Evolutionary conservation across 169 alveolate genomes (phyloP).

Genomic region (Haemoproteus tartakovskyi): DNA sequence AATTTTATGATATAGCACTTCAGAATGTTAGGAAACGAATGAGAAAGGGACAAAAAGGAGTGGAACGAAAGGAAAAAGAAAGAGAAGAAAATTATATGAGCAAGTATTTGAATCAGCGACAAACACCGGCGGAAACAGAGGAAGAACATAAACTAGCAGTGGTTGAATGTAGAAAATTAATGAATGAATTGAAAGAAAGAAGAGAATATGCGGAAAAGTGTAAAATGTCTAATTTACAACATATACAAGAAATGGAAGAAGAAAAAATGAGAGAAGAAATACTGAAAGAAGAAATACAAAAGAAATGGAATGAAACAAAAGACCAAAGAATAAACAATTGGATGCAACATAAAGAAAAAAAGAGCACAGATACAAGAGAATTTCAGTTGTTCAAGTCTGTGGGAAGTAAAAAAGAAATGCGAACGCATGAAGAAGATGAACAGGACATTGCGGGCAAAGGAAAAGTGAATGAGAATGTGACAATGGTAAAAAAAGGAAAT

Average conservation of each 20-base stretch:
- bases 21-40: conserved; percentile 74
- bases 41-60: conserved; percentile 68
- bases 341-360: conserved; percentile 73
- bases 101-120: conserved; percentile 51
- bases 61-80: no score
- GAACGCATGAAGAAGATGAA: conserved; percentile 65
- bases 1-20: conserved; percentile 80
- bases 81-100: conserved; percentile 66
- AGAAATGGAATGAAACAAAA: conserved; percentile 76
- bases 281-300: conserved; percentile 70
- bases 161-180: conserved; percentile 78
- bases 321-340: conserved; percentile 77
- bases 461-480: no score
- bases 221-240: conserved; percentile 77
- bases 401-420: conserved; percentile 71
- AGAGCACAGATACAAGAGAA: conserved; percentile 68
- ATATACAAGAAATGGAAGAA: conserved; percentile 70
- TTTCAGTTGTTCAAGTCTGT: conserved; percentile 67
- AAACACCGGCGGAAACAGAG: conserved; percentile 59
- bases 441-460: no score
- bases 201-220: conserved; percentile 84
- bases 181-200: conserved; percentile 76
- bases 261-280: conserved; percentile 58
- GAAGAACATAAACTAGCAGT: conserved; percentile 75
- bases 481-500: no score